Base-by-base conservation (phyloP, 805 yeast species). In the Candida tammaniensis region DNA sequence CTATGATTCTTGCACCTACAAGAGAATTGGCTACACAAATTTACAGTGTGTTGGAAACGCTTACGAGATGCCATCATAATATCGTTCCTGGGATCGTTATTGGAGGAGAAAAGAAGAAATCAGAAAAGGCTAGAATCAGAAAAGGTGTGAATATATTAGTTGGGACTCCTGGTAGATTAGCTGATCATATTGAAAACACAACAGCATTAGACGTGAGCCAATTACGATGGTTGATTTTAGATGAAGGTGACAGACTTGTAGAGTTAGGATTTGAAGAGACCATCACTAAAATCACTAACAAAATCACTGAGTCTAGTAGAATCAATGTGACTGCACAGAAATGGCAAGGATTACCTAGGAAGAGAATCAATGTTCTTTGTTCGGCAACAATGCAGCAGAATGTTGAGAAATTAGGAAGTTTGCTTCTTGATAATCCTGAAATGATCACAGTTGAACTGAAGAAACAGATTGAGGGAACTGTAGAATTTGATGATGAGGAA, bases 21-120 rank as follows among this genome's bases (percentile, higher is more conserved):
- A 76, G 99, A 57, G 99, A 93, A 59, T 71, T 93, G 51, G 96
- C 98, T 0, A 76, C 78, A 5, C 99, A 93, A 59, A 88, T 91
- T 32, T 83, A 85, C 52, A 67, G 82, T 5, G 96, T 89, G 3
- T 68, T 88, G 39, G 91, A 85, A 47, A 68, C 77, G 2, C 57
- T 93, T 20, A 70, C 81, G 24, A 72, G 83, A 36, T 78, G 89
- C 52, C 82, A 91, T 54, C 95, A 86, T 52, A 78, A 84, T 58
- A 74, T 93, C 27, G 98, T 94, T 4, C 97, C 98, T 1, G 96
- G 98, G 24, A 77, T 89, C 25, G 95, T 93, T 17, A 88, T 88
- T 61, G 99, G 99, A 53, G 99, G 99, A 42, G 99, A 93, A 56
- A 89, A 91, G 74, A 91, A 91, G 59, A 94, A 93, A 54, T 76